Percentiles rank a stretch among this genome's conserved stretches.
These are phyloP conservation scores for Gamsiella multidivaricata DNA, from an alignment of 192 early-diverging fungal genomes.

Conservation along the genomic window DNA sequence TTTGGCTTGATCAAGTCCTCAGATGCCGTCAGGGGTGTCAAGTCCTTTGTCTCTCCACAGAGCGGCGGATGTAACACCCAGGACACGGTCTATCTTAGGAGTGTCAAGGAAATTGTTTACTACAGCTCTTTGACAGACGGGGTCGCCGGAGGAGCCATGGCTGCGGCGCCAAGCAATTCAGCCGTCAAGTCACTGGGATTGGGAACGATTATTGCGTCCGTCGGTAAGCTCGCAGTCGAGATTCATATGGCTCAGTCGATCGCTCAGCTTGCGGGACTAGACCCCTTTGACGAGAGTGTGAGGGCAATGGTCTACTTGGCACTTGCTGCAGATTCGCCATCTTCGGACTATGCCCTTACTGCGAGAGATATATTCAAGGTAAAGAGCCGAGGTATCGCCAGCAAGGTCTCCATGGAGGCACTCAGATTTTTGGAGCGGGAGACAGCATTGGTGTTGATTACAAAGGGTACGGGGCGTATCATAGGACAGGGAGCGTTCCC, in stretches of 20 bases:
- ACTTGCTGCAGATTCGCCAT: constrained; percentile 3
- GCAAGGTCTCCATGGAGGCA: neutral
- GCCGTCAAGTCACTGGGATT: constrained; percentile 18
- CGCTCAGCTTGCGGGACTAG: constrained; percentile 17
- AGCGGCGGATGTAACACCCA: constrained; percentile 1
- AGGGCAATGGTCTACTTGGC: constrained; percentile 23
- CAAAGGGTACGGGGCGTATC: constrained; percentile 14
- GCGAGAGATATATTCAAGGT: constrained; percentile 24
- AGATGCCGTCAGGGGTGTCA: constrained; percentile 1
- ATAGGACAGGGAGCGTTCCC: neutral
- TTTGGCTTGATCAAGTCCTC: constrained; percentile 17
- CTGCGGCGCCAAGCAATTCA: neutral
- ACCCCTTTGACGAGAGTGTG: constrained; percentile 7
- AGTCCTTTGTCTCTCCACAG: neutral
- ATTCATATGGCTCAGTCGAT: constrained; percentile 30
- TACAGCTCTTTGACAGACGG: constrained; percentile 28
- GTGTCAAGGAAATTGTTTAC: constrained; percentile 23
- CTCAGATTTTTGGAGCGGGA: neutral
- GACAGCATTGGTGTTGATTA: constrained; percentile 14
- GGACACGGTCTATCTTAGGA: constrained; percentile 13
- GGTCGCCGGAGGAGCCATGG: constrained; percentile 16
- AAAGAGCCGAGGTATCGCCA: neutral
- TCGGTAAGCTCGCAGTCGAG: constrained; percentile 25
- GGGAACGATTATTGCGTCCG: constrained; percentile 15
- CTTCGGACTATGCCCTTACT: neutral